Conservation (phyloP, 345 rosid genomes). For the Eucalyptus albens region DNA sequence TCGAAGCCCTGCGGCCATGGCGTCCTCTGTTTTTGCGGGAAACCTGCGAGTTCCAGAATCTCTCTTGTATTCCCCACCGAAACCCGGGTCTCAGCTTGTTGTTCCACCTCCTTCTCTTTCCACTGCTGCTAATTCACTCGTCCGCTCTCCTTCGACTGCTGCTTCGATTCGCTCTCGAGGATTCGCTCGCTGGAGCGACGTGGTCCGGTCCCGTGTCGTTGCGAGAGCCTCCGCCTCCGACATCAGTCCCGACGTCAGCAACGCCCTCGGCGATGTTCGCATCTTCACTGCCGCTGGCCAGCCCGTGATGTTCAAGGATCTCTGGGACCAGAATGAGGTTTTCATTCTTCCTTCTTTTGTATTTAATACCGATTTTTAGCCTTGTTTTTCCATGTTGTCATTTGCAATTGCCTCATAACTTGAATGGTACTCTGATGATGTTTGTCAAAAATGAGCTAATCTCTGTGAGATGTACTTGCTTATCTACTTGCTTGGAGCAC, state of each 20-base stretch:
- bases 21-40: not conserved
- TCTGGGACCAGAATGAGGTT: conserved; percentile 85
- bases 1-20: not conserved
- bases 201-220: not conserved
- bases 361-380: not conserved
- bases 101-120: not conserved
- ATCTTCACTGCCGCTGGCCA: conserved; percentile 55
- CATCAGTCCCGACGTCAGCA: conserved; percentile 12
- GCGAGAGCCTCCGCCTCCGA: conserved; percentile 26
- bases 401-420: not conserved
- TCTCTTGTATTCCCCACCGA: not conserved
- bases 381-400: not conserved
- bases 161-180: not conserved
- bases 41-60: not conserved
- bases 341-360: not conserved
- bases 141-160: not conserved
- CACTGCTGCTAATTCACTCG: not conserved
- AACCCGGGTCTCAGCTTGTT: not conserved
- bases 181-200: not conserved
- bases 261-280: conserved; percentile 42
- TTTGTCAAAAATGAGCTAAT: not conserved
- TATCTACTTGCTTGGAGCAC: not conserved
- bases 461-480: not conserved
- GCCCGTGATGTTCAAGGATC: conserved; percentile 50
- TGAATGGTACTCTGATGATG: not conserved